Evolutionary conservation across 257 asterid species (phyloP), one percentile per base, ranked within the genome.

Genomic region (Capsicum chinense): DNA sequence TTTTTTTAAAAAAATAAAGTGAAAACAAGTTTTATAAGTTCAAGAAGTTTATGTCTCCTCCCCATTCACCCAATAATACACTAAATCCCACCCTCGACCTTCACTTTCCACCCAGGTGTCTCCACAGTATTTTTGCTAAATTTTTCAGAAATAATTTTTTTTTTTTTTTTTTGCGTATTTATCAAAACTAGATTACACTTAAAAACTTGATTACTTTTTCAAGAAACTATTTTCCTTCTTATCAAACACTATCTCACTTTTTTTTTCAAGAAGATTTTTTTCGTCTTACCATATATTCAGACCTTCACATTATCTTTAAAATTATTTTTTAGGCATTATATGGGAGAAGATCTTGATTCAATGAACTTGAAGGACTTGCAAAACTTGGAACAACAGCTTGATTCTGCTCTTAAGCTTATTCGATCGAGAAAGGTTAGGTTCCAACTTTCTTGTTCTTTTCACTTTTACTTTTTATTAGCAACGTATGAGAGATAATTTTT

Each of bases 331-430:
- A 90, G 93, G 88, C 88, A 88, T 50, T 88, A 88, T 69, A 90
- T 89, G 90, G 92, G 93, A 62, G 91, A 86, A 84, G 90, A 86
- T 83, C 91, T 86, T 58, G 92, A 87, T 39, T 16, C 89, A 9
- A 14, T 54, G 89, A 86, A 67, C 85, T 84, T 64, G 39, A 89
- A 87, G 69, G 92, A 90, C 59, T 85, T 90, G 73, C 92, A 90
- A n/a, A 89, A 69, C 54, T 80, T 90, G 88, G 93, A 90, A 86
- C 92, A 88, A 52, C 91, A 89, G 79, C 90, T 90, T 79, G 93
- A 89, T 56, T 68, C 86, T 70, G 88, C 92, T 70, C 88, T 89
- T 8, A 86, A 88, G 86, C 90, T 86, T 58, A 86, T 90, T 56
- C 88, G 92, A 80, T 35, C 89, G 2, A 80, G 90, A 83, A 90